Base-by-base conservation (phyloP, 2,329 filamentous ascomycete genomes). In the Orbilia oligospora region DNA sequence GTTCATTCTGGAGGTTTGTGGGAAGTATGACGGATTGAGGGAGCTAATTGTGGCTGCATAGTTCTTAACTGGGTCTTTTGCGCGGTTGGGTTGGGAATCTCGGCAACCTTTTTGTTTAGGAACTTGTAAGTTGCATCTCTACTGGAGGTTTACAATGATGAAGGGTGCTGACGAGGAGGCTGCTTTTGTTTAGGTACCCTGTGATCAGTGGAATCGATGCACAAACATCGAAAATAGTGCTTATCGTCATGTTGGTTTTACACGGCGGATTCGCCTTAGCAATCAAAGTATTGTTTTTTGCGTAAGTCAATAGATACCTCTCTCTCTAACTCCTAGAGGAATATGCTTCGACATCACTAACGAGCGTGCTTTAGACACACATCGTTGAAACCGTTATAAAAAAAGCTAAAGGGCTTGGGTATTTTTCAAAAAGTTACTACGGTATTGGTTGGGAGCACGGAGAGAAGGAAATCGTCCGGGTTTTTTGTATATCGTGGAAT, bases 221-320 rank as follows among this genome's bases (percentile, higher is more conserved):
- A 80, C 93, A 97, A 87, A 94, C 93, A 24, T 96, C 93, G 85
- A 97, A 97, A 88, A 88, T 93, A 22, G 86, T 99, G 80, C 87
- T 99, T 76, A 87, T 98, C 66, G 87, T 95, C 22, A 94, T 99
- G 27, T 88, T 98, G 33, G 88, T 89, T 33, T 87, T 98, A 80
- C 96, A 99, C 86, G 91, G 94, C 30, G 96, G 92, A n/a, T 87
- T 99, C 81, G 90, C 95, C 0, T 89, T 98, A 82, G 93, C 95
- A 3, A 98, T 99, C 85, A 98, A 98, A 88, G 91, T 97, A 76
- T 86, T 98, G 30, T 98, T 98, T 88, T 99, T 99, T 85, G 94
- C 94, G 81, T 88, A 86, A 78, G 88, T 85, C 24, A n/a, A 14
- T 12, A 6, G 3, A 22, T 22, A 46, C 27, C 46, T 20, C 24